Conservation (phyloP, 441 rosid genomes). For the Erodium moschatum region DNA sequence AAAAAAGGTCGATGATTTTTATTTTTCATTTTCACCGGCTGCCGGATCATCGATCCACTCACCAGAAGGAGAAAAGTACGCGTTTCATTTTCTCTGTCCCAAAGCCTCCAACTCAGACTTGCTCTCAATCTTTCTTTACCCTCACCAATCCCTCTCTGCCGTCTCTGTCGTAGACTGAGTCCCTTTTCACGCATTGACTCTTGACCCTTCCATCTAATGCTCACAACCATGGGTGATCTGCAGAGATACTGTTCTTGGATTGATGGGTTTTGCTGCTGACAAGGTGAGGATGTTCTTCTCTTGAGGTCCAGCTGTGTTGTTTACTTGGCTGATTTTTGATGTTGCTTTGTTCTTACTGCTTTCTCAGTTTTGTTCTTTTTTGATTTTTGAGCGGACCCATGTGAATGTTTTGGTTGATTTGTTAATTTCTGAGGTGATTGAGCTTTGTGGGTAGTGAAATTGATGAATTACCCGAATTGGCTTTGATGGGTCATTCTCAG, state of each 20-base stretch:
- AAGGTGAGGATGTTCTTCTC: not conserved
- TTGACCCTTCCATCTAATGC: not conserved
- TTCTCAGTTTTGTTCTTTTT: not conserved
- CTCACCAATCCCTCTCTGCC: not conserved
- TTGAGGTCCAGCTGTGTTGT: not conserved
- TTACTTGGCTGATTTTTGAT: not conserved
- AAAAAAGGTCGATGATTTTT: too few species aligned
- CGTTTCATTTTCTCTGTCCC: too few species aligned
- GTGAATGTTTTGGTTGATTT: not conserved
- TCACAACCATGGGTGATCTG: not conserved
- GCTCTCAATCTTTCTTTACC: not conserved
- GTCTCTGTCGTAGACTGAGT: not conserved
- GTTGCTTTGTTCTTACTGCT: not conserved
- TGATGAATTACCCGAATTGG: not conserved
- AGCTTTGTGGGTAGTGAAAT: constrained; percentile 1
- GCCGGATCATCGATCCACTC: too few species aligned
- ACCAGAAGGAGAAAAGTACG: too few species aligned
- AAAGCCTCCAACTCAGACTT: constrained; percentile 5
- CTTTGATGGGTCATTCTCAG: constrained; percentile 2
- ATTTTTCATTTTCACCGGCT: too few species aligned
- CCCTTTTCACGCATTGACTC: not conserved
- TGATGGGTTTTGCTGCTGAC: constrained; percentile 2
- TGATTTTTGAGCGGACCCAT: not conserved
- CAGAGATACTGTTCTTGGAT: not conserved
- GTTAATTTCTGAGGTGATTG: not conserved